Evolutionary conservation across 345 rosid genomes (phyloP).

Genomic region (Ricinus communis): DNA sequence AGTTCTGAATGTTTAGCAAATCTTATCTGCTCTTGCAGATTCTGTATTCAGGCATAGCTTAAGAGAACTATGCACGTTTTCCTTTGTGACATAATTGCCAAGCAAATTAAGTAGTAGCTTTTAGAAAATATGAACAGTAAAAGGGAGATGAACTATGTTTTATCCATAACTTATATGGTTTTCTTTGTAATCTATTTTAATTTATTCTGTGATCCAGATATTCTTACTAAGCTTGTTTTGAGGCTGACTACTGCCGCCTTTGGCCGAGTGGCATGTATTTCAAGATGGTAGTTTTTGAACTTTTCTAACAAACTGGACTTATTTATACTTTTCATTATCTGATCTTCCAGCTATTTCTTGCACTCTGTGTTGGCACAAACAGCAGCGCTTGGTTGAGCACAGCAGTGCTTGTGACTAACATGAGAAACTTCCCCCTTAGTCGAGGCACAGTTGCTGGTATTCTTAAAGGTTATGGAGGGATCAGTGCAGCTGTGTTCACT

Average conservation of each 20-base stretch:
- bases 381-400: constrained; percentile 68
- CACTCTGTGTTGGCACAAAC: constrained; percentile 57
- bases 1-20: neutral
- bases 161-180: neutral
- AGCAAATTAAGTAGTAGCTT: neutral
- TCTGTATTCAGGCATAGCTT: neutral
- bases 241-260: neutral
- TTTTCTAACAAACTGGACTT: neutral
- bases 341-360: constrained; percentile 56
- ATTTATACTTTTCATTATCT: constrained; percentile 3
- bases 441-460: constrained; percentile 67
- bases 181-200: neutral
- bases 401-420: constrained; percentile 64
- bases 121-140: neutral
- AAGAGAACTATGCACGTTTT: neutral
- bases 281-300: neutral
- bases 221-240: neutral
- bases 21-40: neutral
- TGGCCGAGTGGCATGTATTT: constrained; percentile 1
- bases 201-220: neutral
- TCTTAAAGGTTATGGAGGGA: constrained; percentile 66
- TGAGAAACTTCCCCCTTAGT: constrained; percentile 69
- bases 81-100: neutral
- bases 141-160: neutral
- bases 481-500: constrained; percentile 68